Conservation (phyloP, 176 grass and related monocot genomes). For the Carex myosuroides region DNA sequence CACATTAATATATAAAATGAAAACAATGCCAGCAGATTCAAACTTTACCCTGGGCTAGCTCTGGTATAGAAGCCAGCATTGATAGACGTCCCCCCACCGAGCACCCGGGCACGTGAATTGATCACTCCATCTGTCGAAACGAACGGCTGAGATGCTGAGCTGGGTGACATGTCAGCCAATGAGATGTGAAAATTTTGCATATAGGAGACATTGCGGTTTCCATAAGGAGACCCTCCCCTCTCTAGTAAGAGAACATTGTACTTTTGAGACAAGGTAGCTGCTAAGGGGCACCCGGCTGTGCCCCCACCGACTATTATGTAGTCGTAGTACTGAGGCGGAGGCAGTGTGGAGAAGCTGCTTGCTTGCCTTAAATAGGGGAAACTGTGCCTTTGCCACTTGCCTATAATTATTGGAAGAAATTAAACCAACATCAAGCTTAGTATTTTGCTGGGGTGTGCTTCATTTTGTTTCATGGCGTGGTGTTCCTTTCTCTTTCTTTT, state of each 20-base stretch:
- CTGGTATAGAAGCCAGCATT: conserved; percentile 95
- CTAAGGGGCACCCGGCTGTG: conserved; percentile 75
- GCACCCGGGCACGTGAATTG: conserved; percentile 63
- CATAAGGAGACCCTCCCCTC: conserved; percentile 77
- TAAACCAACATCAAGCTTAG: not conserved
- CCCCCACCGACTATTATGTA: conserved; percentile 89
- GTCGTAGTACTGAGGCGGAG: conserved; percentile 37
- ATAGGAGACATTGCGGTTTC: conserved; percentile 74
- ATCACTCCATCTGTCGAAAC: conserved; percentile 91
- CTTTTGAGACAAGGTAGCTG: conserved; percentile 68
- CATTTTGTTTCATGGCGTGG: not conserved
- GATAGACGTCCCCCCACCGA: conserved; percentile 83
- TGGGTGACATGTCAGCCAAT: conserved; percentile 43
- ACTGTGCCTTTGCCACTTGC: conserved; percentile 23
- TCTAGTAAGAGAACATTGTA: conserved; percentile 76
- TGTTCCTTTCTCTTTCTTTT: not conserved
- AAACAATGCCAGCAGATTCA: not conserved
- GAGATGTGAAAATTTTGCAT: conserved; percentile 92
- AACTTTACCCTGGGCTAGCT: conserved; percentile 54
- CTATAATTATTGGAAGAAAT: conserved; percentile 31
- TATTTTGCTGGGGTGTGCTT: not conserved
- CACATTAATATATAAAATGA: not conserved
- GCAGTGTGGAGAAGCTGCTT: conserved; percentile 46
- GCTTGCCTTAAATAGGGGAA: conserved; percentile 49
- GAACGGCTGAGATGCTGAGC: conserved; percentile 64